Evolutionary conservation across 306 rosid species (phyloP).

Genomic region (Rosa multiflora): DNA sequence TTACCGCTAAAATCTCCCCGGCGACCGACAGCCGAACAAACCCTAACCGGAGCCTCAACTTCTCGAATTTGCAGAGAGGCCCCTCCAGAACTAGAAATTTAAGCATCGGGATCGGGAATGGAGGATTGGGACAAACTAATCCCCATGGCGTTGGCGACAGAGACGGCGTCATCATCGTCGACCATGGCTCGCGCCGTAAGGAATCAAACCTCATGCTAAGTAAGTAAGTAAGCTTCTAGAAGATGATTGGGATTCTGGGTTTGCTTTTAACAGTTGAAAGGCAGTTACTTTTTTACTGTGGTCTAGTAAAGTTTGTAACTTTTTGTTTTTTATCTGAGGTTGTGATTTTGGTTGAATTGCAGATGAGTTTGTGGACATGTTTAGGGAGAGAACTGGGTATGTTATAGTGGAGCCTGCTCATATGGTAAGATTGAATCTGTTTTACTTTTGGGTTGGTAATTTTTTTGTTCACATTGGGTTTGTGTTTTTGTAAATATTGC

Average conservation of each 20-base stretch:
- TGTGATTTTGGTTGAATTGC: conserved; percentile 20
- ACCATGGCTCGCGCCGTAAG: conserved; percentile 91
- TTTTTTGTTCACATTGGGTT: neutral
- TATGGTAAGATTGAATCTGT: conserved; percentile 50
- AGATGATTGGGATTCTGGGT: neutral
- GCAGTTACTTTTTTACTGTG: neutral
- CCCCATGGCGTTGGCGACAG: conserved; percentile 40
- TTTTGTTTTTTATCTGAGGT: neutral
- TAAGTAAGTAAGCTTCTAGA: conserved; percentile 34
- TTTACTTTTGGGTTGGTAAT: neutral
- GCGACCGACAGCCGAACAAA: conserved; percentile 30
- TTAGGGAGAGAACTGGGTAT: conserved; percentile 70
- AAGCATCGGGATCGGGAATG: conserved; percentile 29
- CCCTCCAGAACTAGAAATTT: conserved; percentile 28
- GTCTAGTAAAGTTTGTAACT: neutral
- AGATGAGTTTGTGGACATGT: conserved; percentile 86
- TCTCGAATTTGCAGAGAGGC: conserved; percentile 29
- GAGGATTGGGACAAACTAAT: conserved; percentile 24
- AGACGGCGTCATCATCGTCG: conserved; percentile 81
- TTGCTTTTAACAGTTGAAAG: conserved; percentile 2
- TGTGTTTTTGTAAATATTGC: neutral
- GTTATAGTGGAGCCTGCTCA: conserved; percentile 89
- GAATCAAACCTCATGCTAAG: conserved; percentile 89
- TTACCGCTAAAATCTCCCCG: conserved; percentile 35
- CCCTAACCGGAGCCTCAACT: conserved; percentile 31